Percentiles rank a stretch among this genome's conserved stretches.
These are phyloP conservation scores for Citrus cavaleriei DNA, from an alignment of 345 rosid genomes.

Conservation along the genomic window DNA sequence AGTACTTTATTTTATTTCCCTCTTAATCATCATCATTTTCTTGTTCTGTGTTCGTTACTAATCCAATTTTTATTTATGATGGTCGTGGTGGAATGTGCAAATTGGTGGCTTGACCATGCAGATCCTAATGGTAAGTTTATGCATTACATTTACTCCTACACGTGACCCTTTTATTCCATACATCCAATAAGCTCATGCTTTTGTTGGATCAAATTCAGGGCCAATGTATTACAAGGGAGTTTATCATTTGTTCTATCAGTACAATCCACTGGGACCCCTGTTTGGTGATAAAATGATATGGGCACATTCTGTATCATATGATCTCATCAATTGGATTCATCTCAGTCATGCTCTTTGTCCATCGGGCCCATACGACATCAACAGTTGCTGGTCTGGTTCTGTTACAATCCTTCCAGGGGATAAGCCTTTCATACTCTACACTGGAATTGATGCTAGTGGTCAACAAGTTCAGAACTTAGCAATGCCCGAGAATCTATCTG, in stretches of 20 bases:
- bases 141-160: not conserved
- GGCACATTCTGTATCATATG: slow-evolving; percentile 72
- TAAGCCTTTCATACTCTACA: slow-evolving; percentile 56
- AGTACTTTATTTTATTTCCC: not conserved
- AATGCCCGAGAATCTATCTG: slow-evolving; percentile 44
- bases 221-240: slow-evolving; percentile 75
- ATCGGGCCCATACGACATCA: slow-evolving; percentile 48
- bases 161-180: not conserved
- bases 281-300: slow-evolving; percentile 44
- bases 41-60: not conserved
- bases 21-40: not conserved
- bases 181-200: not conserved
- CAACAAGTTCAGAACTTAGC: slow-evolving; percentile 65
- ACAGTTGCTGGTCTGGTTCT: slow-evolving; percentile 73
- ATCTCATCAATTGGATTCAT: slow-evolving; percentile 65
- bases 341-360: slow-evolving; percentile 56
- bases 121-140: slow-evolving; percentile 46
- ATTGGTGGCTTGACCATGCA: slow-evolving; percentile 14
- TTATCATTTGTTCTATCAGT: slow-evolving; percentile 63
- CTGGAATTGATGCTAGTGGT: slow-evolving; percentile 40
- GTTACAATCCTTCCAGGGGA: slow-evolving; percentile 55
- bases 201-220: slow-evolving; percentile 35
- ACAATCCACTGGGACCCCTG: slow-evolving; percentile 53
- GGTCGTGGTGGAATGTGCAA: slow-evolving; percentile 19
- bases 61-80: slow-evolving; percentile 10